Conservation (phyloP, 176 grass and related monocot species). For the Pontederia crassipes region DNA sequence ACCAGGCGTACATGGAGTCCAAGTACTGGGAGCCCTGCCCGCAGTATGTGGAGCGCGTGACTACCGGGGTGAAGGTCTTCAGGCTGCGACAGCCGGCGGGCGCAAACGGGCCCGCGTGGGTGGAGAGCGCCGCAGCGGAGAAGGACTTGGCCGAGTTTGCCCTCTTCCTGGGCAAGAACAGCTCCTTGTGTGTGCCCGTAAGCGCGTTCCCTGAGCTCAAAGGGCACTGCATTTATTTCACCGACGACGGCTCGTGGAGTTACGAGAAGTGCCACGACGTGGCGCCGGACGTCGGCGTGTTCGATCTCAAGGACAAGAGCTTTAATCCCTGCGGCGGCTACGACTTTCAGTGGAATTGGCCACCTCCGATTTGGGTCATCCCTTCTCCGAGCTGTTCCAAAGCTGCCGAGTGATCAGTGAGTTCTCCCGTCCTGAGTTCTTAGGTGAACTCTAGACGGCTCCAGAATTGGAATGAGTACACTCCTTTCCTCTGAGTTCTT, state of each 20-base stretch:
- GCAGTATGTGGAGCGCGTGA: slow-evolving; percentile 36
- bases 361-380: slow-evolving; percentile 40
- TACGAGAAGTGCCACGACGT: slow-evolving; percentile 43
- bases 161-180: slow-evolving; percentile 47
- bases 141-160: slow-evolving; percentile 10
- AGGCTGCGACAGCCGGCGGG: background rate
- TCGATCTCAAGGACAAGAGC: slow-evolving; percentile 34
- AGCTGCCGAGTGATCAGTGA: too few relatives aligned
- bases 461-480: too few relatives aligned
- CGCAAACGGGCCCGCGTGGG: slow-evolving; percentile 6
- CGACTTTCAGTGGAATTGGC: slow-evolving; percentile 42
- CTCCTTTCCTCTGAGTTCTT: too few relatives aligned
- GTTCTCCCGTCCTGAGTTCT: too few relatives aligned
- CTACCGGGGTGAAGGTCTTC: slow-evolving; percentile 34
- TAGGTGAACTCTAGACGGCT: too few relatives aligned
- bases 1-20: slow-evolving; percentile 11
- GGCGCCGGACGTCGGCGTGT: slow-evolving; percentile 43
- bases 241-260: slow-evolving; percentile 44
- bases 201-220: slow-evolving; percentile 4
- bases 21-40: slow-evolving; percentile 34
- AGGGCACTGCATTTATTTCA: slow-evolving; percentile 44
- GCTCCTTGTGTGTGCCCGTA: slow-evolving; percentile 24
- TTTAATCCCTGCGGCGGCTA: slow-evolving; percentile 19
- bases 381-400: slow-evolving; percentile 7
- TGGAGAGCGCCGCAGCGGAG: background rate